phyloP scores from a whole-genome alignment of 441 rosid genomes.

The Brassica balearica region DNA sequence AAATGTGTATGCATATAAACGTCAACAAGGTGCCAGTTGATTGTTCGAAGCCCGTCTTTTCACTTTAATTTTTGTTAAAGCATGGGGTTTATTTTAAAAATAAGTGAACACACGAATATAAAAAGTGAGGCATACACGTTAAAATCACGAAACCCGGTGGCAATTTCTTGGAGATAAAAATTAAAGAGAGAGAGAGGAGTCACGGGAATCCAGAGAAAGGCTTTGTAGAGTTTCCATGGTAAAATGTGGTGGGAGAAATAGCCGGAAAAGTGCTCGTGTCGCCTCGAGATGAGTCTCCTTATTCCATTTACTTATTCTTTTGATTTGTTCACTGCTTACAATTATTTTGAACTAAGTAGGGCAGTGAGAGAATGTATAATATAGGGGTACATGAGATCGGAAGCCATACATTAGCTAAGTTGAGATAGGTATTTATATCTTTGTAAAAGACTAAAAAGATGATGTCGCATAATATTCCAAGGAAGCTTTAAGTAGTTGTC shows the following conservation, averaged over 20 bases:
- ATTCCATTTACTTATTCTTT: slow-evolving; percentile 15
- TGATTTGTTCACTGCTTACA: slow-evolving; percentile 9
- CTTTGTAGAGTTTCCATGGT: slow-evolving; percentile 57
- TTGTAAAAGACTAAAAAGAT: slow-evolving; percentile 38
- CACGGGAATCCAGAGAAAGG: slow-evolving; percentile 65
- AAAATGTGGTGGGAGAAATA: slow-evolving; percentile 65
- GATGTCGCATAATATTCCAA: slow-evolving; percentile 33
- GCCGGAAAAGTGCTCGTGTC: slow-evolving; percentile 93
- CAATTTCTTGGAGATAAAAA: slow-evolving; percentile 22
- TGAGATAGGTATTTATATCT: neutral
- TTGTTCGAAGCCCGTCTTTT: neutral
- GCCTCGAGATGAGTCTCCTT: slow-evolving; percentile 58
- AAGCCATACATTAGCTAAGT: neutral
- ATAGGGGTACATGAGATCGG: neutral
- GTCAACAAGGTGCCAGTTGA: slow-evolving; percentile 11
- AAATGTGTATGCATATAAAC: slow-evolving; percentile 23
- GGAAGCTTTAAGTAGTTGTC: slow-evolving; percentile 29
- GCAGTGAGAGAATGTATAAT: neutral
- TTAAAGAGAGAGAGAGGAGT: slow-evolving; percentile 14
- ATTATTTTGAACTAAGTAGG: neutral
- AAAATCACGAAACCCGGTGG: slow-evolving; percentile 36
- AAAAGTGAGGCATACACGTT: slow-evolving; percentile 31
- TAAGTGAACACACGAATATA: neutral
- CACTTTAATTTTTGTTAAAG: neutral
- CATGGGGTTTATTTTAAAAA: neutral